phyloP scores from a whole-genome alignment of 129 eudicot genomes.

The Pseudognaphalium luteoalbum region DNA sequence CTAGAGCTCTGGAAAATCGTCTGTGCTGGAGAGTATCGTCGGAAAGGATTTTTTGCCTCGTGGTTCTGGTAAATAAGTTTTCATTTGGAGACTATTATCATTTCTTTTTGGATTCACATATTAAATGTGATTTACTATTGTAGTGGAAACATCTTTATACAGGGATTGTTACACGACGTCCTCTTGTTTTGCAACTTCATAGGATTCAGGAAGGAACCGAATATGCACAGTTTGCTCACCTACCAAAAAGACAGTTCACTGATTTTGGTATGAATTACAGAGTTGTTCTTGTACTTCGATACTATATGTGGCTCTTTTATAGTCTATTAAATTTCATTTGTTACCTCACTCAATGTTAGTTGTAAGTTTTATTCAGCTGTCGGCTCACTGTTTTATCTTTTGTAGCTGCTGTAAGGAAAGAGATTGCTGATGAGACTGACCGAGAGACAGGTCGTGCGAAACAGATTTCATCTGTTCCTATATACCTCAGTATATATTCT shows the following conservation, averaged over 20 bases:
- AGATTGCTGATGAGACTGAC: conserved; percentile 95
- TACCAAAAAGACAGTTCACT: conserved; percentile 68
- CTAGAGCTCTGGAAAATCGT: conserved; percentile 95
- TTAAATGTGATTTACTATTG: conserved; percentile 9
- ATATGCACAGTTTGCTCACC: conserved; percentile 92
- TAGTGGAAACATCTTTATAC: conserved; percentile 20
- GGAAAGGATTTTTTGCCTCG: conserved; percentile 98
- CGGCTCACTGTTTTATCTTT: conserved; percentile 21
- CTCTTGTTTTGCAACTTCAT: conserved; percentile 95
- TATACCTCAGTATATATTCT: conserved; percentile 92
- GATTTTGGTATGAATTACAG: conserved; percentile 66
- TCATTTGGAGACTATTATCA: background rate
- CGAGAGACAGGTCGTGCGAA: conserved; percentile 89
- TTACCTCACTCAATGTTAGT: conserved; percentile 6
- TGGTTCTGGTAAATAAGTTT: conserved; percentile 68
- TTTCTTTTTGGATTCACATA: conserved; percentile 8
- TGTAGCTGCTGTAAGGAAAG: conserved; percentile 92
- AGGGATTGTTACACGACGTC: conserved; percentile 99
- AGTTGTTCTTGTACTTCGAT: background rate
- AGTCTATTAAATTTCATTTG: background rate
- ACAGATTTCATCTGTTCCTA: conserved; percentile 85
- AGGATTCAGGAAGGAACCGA: conserved; percentile 76
- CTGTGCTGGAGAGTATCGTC: conserved; percentile 88
- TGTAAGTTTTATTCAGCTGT: background rate
- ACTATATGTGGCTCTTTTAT: background rate